Evolutionary conservation across 1,139 yeast genomes (phyloP).

Genomic region (Protomyces inouyei): DNA sequence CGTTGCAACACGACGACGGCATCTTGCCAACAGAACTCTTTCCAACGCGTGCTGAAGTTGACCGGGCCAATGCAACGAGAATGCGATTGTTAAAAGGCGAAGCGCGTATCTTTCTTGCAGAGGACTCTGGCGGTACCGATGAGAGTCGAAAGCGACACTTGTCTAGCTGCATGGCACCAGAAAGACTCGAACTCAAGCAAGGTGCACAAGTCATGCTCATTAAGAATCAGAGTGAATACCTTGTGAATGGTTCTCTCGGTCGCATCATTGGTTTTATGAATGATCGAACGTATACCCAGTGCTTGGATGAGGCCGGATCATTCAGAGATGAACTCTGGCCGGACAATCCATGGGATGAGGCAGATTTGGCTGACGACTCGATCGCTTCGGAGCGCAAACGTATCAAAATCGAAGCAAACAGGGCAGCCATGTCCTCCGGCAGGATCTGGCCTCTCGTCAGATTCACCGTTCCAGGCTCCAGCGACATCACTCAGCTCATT

Average conservation of each 20-base stretch:
- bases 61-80: slow-evolving; percentile 60
- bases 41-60: slow-evolving; percentile 82
- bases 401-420: slow-evolving; percentile 17
- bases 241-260: slow-evolving; percentile 92
- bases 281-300: slow-evolving; percentile 47
- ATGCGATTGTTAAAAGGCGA: slow-evolving; percentile 52
- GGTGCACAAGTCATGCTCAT: slow-evolving; percentile 97
- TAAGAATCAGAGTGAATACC: slow-evolving; percentile 76
- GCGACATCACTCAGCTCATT: slow-evolving; percentile 54
- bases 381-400: slow-evolving; percentile 22
- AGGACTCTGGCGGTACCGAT: slow-evolving; percentile 58
- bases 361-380: slow-evolving; percentile 21
- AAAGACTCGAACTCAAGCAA: slow-evolving; percentile 55
- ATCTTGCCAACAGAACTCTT: slow-evolving; percentile 81
- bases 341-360: slow-evolving; percentile 26
- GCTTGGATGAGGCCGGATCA: slow-evolving; percentile 28
- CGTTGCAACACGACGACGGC: slow-evolving; percentile 57
- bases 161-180: slow-evolving; percentile 69
- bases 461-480: slow-evolving; percentile 65
- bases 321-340: not conserved
- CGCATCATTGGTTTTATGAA: slow-evolving; percentile 71
- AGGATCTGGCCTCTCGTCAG: slow-evolving; percentile 63
- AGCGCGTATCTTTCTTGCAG: slow-evolving; percentile 49
- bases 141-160: slow-evolving; percentile 44
- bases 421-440: slow-evolving; percentile 16